Conservation (phyloP, 1,284 basidiomycete genomes). For the Cronartium ribicola region DNA sequence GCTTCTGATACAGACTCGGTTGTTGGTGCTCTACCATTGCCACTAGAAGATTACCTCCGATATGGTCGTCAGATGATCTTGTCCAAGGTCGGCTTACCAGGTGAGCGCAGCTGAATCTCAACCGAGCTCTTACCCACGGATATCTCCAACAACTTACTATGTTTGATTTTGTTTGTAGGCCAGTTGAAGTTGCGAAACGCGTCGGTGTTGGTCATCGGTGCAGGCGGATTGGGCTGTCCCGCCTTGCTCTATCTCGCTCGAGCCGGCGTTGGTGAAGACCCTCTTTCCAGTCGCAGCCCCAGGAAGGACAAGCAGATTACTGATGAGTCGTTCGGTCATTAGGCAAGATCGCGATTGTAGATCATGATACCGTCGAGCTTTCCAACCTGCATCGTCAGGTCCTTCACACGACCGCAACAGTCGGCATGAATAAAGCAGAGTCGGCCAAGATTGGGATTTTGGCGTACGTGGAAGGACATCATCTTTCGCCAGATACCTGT, state of each 20-base stretch:
- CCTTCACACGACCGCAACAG: slow-evolving; percentile 70
- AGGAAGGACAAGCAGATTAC: background rate
- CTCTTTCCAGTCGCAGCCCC: background rate
- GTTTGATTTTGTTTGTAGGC: slow-evolving; percentile 57
- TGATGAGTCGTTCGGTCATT: background rate
- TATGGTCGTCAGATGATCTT: slow-evolving; percentile 98
- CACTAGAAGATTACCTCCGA: slow-evolving; percentile 68
- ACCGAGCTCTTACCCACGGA: background rate
- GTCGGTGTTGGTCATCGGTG: slow-evolving; percentile 81
- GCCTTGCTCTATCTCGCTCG: slow-evolving; percentile 88
- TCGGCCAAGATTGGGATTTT: slow-evolving; percentile 69
- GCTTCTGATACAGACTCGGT: background rate
- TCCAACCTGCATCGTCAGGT: slow-evolving; percentile 94
- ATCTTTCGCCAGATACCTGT: slow-evolving; percentile 1
- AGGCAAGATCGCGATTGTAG: slow-evolving; percentile 81
- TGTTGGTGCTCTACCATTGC: slow-evolving; percentile 47
- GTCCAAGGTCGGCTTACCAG: slow-evolving; percentile 76
- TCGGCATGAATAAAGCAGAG: slow-evolving; percentile 78
- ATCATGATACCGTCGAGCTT: slow-evolving; percentile 82
- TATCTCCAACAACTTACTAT: background rate
- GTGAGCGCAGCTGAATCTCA: slow-evolving; percentile 53
- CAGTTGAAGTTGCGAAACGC: slow-evolving; percentile 74
- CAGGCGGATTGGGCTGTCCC: slow-evolving; percentile 93
- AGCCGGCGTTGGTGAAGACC: slow-evolving; percentile 73
- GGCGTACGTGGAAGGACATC: slow-evolving; percentile 55